Evolutionary conservation across 2,329 filamentous ascomycete species (phyloP), one percentile per base, ranked within the genome.

Genomic region (Xylariomycetidae sp.): DNA sequence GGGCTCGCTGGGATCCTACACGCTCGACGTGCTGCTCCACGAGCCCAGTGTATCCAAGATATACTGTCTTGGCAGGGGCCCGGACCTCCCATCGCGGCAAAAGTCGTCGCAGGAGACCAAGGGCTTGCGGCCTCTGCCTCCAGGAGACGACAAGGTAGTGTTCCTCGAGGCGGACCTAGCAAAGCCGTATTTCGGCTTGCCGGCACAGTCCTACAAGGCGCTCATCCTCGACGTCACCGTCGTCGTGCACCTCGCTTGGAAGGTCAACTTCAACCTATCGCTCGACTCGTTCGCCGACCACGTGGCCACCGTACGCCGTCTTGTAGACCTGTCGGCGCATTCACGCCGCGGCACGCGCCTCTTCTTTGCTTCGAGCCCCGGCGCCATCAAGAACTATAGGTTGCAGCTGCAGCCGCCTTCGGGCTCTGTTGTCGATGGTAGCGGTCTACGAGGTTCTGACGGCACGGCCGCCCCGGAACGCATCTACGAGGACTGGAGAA

Each of bases 261-360:
- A 38, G 16, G 45, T 49, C 16, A 37, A 49, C 37, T 49, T 51
- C 31, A 49, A 51, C 29, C 41, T 40, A 8, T 40, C 41, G 2
- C 28, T 46, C 4, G 32, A 42, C 5, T 45, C 46, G 1, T 48
- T 46, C 22, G 12, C 16, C 2, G 27, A 19, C 10, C 42, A 45
- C 9, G 23, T 48, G 13, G n/a, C 18, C n/a, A 23, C 20, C 4
- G 38, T 43, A 9, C 33, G 40, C 11, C 20, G 25, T 2, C 14
- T 49, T 5, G 20, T 44, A 2, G 32, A 46, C 14, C 49, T 49
- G 31, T 39, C 46, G 2, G 27, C 44, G 4, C 33, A 41, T 12
- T 46, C 48, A 2, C 25, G 19, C 26, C 37, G 34, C n/a, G 40
- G 40, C 1, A 41, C 41, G 3, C 17, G 27, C 11, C 10, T 51